Percentiles rank a stretch among this genome's conserved stretches.
phyloP scores from a whole-genome alignment of 2,329 filamentous ascomycete species.

The Penicillium olsonii region DNA sequence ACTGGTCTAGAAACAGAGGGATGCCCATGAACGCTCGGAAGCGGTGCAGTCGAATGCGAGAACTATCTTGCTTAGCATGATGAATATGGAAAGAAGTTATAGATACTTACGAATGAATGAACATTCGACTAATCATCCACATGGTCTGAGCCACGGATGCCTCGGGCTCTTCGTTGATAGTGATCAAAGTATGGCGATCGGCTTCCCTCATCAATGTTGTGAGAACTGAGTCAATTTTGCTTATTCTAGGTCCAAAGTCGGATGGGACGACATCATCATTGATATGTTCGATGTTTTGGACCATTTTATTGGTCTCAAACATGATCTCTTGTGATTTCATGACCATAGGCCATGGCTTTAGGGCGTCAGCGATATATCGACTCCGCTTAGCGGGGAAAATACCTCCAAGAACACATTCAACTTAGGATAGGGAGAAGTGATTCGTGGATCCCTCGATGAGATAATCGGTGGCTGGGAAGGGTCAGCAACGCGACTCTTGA shows the following conservation, averaged over 20 bases:
- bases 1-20: slow-evolving; percentile 26
- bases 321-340: slow-evolving; percentile 24
- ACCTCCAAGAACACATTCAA: slow-evolving; percentile 23
- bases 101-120: slow-evolving; percentile 21
- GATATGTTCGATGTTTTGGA: slow-evolving; percentile 16
- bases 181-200: slow-evolving; percentile 16
- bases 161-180: slow-evolving; percentile 18
- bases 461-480: slow-evolving; percentile 22
- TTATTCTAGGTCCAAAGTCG: slow-evolving; percentile 12
- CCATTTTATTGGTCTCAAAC: slow-evolving; percentile 12
- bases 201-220: slow-evolving; percentile 12
- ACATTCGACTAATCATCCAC: slow-evolving; percentile 18
- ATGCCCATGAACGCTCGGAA: slow-evolving; percentile 28
- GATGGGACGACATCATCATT: background rate
- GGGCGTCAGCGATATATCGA: background rate
- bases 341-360: slow-evolving; percentile 25
- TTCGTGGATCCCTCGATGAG: slow-evolving; percentile 20
- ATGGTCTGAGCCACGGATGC: slow-evolving; percentile 16
- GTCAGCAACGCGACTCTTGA: background rate
- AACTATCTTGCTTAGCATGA: slow-evolving; percentile 7
- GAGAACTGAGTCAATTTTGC: slow-evolving; percentile 15
- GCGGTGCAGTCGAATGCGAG: slow-evolving; percentile 24
- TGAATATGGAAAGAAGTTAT: background rate
- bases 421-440: slow-evolving; percentile 26
- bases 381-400: background rate